Evolutionary conservation across 108 stramenopile genomes (phyloP).

Genomic region (Fragilariopsis cylindrus): DNA sequence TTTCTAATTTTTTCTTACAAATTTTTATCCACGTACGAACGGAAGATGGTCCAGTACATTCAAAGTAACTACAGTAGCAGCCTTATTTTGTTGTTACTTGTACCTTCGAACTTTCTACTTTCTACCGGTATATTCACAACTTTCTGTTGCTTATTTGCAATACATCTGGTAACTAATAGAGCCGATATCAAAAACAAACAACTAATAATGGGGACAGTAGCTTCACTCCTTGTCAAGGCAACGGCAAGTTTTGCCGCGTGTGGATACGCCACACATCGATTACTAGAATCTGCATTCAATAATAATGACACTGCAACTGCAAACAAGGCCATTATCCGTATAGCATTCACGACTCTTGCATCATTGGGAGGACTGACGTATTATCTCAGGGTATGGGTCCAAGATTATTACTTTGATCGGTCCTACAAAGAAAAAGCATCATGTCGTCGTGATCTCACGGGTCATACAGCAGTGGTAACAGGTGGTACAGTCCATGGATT

Average conservation of each 20-base stretch:
- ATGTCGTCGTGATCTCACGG: background rate
- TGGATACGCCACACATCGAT: background rate
- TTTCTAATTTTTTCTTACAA: no score
- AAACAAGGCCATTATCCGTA: no score
- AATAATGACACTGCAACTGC: background rate
- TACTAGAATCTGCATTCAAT: background rate
- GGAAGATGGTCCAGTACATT: no score
- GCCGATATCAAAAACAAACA: background rate
- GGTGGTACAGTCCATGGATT: constrained; percentile 6
- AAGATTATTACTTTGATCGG: constrained; percentile 3
- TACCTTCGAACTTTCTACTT: no score
- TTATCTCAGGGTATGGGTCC: background rate
- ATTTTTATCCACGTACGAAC: no score
- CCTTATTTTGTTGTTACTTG: no score
- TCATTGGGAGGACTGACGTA: background rate
- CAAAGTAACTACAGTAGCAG: no score
- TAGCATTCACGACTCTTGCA: background rate
- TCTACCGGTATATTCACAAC: no score
- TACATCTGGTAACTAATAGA: no score
- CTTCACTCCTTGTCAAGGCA: background rate
- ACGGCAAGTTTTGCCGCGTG: background rate
- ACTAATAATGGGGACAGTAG: background rate
- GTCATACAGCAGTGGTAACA: constrained; percentile 1
- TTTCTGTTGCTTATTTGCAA: no score
- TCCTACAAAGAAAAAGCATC: background rate